These are phyloP conservation scores for Ceratocystis alfenasii DNA, from an alignment of 2,329 filamentous ascomycete genomes.

Conservation along the genomic window DNA sequence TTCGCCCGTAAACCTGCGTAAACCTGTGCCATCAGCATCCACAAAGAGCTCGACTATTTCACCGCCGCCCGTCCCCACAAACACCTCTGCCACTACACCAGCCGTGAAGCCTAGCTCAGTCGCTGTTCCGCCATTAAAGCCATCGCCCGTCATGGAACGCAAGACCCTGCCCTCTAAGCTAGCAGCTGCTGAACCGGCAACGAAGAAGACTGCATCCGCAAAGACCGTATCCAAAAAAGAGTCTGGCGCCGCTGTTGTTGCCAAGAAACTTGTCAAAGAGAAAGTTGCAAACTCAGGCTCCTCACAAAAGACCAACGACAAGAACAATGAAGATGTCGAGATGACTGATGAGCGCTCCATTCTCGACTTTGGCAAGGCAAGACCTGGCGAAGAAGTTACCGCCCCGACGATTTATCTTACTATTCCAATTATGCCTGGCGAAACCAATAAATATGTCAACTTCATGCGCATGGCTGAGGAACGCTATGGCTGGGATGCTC, in stretches of 20 bases:
- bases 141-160: conserved; percentile 20
- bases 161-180: conserved; percentile 18
- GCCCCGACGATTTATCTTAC: conserved; percentile 73
- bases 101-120: conserved; percentile 12
- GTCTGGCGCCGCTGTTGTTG: conserved; percentile 30
- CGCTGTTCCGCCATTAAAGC: conserved; percentile 20
- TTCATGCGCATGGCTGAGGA: conserved; percentile 90
- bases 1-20: conserved; percentile 3
- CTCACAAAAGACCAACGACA: conserved; percentile 43
- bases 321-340: conserved; percentile 39
- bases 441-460: conserved; percentile 85
- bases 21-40: conserved; percentile 28
- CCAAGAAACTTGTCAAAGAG: conserved; percentile 23
- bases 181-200: background rate
- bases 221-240: conserved; percentile 40
- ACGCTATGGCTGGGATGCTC: conserved; percentile 83
- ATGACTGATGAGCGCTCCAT: conserved; percentile 40
- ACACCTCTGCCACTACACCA: background rate
- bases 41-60: conserved; percentile 26
- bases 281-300: conserved; percentile 33
- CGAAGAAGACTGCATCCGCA: conserved; percentile 20
- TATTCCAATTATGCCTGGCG: conserved; percentile 60
- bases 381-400: conserved; percentile 45
- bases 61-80: conserved; percentile 4
- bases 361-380: conserved; percentile 48